Conservation (phyloP, 1,139 yeast genomes). For the Nakaseomyces nivariensis region DNA sequence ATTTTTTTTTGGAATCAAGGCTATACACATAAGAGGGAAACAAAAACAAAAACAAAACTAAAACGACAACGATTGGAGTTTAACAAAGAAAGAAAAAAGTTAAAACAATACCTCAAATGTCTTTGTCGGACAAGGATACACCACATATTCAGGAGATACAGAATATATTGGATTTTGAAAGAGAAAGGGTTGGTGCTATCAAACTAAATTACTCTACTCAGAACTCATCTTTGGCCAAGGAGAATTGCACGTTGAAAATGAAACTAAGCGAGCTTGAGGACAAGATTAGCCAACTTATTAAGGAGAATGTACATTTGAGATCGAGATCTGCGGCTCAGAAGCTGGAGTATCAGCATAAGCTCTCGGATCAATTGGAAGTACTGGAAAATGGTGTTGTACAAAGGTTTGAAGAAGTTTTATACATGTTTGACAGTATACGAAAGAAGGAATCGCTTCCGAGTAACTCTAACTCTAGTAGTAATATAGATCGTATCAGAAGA, state of each 20-base stretch:
- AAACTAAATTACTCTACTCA: constrained; percentile 24
- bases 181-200: constrained; percentile 13
- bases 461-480: not conserved
- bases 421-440: constrained; percentile 33
- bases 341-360: constrained; percentile 26
- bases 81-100: not conserved
- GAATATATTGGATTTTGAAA: constrained; percentile 16
- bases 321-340: constrained; percentile 30
- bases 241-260: constrained; percentile 42
- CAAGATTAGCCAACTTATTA: constrained; percentile 37
- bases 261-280: constrained; percentile 44
- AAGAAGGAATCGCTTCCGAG: constrained; percentile 29
- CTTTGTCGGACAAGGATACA: not conserved
- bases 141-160: constrained; percentile 23
- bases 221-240: constrained; percentile 46
- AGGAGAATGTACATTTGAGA: constrained; percentile 37
- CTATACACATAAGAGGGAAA: no score
- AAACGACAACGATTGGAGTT: no score
- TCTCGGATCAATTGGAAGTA: constrained; percentile 30
- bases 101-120: not conserved
- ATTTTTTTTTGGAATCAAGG: no score
- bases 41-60: no score
- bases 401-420: constrained; percentile 38
- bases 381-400: constrained; percentile 37
- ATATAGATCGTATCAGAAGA: not conserved